Percentiles rank a stretch among this genome's conserved stretches.
Evolutionary conservation across 352 stramenopile genomes (phyloP).

Genomic region (Paralagenidium karlingii): DNA sequence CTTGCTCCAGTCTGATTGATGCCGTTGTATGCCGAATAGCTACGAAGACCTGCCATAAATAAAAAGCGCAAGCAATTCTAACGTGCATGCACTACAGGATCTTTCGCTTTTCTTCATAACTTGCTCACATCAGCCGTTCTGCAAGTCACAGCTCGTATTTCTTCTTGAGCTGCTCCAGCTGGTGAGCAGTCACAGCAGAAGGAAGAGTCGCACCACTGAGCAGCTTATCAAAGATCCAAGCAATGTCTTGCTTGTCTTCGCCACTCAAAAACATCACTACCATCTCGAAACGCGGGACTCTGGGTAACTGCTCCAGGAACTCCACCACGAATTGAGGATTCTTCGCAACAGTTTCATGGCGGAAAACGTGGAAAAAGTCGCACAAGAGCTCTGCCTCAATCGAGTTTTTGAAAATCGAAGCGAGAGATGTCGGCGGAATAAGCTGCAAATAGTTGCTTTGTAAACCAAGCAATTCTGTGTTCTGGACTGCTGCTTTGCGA

Average conservation of each 20-base stretch:
- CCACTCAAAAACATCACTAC: conserved; percentile 63
- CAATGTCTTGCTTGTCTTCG: conserved; percentile 41
- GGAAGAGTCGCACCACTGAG: too few species aligned
- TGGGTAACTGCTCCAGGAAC: conserved; percentile 22
- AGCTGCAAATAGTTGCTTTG: conserved; percentile 34
- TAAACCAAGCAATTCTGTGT: conserved; percentile 15
- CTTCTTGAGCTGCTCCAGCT: conserved; percentile 19
- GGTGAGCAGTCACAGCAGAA: not conserved
- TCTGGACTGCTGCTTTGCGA: conserved; percentile 14
- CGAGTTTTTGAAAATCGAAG: conserved; percentile 47
- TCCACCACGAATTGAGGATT: conserved; percentile 14
- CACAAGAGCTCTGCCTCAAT: conserved; percentile 69
- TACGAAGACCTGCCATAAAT: conserved; percentile 82
- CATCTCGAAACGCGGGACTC: conserved; percentile 66
- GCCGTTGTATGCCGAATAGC: conserved; percentile 72
- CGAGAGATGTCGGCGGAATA: conserved; percentile 18
- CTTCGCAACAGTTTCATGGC: conserved; percentile 11
- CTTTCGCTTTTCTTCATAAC: not conserved
- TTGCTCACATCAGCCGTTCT: too few species aligned
- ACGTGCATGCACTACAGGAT: not conserved
- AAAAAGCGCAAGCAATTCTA: conserved; percentile 4
- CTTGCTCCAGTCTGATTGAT: conserved; percentile 42
- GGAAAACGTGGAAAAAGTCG: conserved; percentile 27
- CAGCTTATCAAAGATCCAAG: conserved; percentile 23
- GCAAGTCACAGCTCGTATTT: conserved; percentile 36